Conservation (phyloP, 2,329 filamentous ascomycete genomes). For the Paecilomyces sp. region DNA sequence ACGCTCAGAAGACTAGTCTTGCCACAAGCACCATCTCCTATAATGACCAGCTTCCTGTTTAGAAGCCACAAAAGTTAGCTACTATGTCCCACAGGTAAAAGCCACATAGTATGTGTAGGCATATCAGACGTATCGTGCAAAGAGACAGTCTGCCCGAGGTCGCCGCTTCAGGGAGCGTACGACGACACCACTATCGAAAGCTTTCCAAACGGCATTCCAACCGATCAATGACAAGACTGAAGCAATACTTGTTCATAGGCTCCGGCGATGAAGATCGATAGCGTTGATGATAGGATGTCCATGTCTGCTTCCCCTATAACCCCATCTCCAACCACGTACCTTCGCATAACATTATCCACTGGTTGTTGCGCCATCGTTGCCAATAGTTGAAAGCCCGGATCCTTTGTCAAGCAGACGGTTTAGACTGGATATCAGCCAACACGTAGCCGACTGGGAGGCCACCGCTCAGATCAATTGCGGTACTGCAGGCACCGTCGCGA, state of each 20-base stretch:
- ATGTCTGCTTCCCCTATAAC: not conserved
- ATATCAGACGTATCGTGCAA: not conserved
- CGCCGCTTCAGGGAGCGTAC: not conserved
- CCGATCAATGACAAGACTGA: not conserved
- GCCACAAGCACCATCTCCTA: conserved; percentile 93
- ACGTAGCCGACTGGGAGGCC: not conserved
- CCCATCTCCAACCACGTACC: conserved; percentile 43
- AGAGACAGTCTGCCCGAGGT: not conserved
- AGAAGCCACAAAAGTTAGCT: conserved; percentile 10
- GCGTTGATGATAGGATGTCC: not conserved
- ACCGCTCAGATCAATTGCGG: not conserved
- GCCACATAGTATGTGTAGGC: not conserved
- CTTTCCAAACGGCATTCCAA: not conserved
- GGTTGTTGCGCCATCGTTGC: conserved; percentile 32
- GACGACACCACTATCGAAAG: not conserved
- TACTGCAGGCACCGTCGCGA: not conserved
- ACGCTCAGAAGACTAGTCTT: conserved; percentile 97
- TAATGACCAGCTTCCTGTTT: conserved; percentile 86
- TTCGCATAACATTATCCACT: conserved; percentile 41
- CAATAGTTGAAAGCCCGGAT: conserved; percentile 5
- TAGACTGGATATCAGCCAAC: not conserved
- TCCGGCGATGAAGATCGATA: not conserved
- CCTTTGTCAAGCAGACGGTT: conserved; percentile 1
- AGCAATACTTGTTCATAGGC: not conserved
- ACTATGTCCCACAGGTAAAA: not conserved